Base-by-base conservation (phyloP, 768 basidiomycete species). In the Mycena capillaripes region DNA sequence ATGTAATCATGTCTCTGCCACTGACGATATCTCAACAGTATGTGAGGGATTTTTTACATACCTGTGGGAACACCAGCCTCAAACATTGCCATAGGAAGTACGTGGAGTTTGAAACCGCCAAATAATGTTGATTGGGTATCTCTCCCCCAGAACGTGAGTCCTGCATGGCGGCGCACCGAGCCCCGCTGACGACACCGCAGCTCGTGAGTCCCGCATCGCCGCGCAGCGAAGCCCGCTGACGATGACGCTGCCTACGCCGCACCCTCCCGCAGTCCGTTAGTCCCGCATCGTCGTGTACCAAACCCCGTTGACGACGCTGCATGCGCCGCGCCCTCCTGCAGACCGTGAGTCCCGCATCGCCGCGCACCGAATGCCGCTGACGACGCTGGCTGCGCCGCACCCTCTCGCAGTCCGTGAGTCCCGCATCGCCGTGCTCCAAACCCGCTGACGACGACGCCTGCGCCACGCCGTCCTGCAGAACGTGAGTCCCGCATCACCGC, bases 1-100 rank as follows among this genome's bases (percentile, higher is more conserved):
- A 16, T 60, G 58, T 30, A 30, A 25, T 60, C 9, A 29, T 7
- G 25, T 40, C 42, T 42, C 40, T 60, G 25, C 25, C 29, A 60
- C 34, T n/a, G n/a, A n/a, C n/a, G n/a, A n/a, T n/a, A 60, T 60
- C 29, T 60, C 5, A 40, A 60, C 58, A 60, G 58, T 60, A 60
- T 60, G 58, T 60, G 58, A 40, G 58, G 42, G 25, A 44, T 44
- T 44, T 44, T 30, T 60, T 44, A 40, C 40, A 60, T 59, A 23
- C n/a, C 25, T 27, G 12, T 60, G 25, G 40, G 25, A 60, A 44
- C 36, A 29, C 40, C 40, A 30, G 42, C 42, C 16, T 42, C 42
- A 60, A 60, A 42, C 42, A 60, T 29, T 25, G 16, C 29, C 58
- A 60, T 44, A 60, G 58, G 58, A 60, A 42, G 58, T 60, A 60